Conservation (phyloP, 345 rosid species). For the Eucalyptus pumila region DNA sequence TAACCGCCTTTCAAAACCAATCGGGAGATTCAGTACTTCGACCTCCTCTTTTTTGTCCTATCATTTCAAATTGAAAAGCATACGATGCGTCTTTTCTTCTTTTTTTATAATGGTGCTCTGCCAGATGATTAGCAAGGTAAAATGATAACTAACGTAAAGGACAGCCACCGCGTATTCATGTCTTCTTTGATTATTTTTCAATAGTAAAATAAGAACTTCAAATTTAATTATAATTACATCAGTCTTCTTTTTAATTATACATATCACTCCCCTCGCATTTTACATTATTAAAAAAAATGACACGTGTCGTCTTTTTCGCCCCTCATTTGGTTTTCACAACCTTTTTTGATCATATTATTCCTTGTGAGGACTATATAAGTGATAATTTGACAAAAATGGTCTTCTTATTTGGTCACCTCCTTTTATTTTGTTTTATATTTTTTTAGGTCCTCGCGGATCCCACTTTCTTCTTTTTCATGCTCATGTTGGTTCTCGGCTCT, state of each 20-base stretch:
- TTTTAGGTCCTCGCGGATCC: too few relatives aligned
- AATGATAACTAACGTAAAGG: background rate
- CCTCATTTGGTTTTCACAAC: rapidly evolving
- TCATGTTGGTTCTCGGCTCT: rapidly evolving
- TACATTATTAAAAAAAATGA: too few relatives aligned
- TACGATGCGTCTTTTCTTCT: background rate
- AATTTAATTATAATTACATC: too few relatives aligned
- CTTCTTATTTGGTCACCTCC: too few relatives aligned
- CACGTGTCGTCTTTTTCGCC: rapidly evolving
- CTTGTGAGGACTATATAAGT: too few relatives aligned
- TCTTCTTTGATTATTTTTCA: background rate
- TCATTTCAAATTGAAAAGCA: background rate
- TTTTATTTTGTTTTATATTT: too few relatives aligned
- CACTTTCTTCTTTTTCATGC: too few relatives aligned
- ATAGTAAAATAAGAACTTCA: too few relatives aligned
- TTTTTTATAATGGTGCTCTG: background rate
- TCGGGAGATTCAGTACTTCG: rapidly evolving
- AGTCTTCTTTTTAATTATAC: too few relatives aligned
- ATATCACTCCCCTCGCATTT: rapidly evolving
- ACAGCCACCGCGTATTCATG: rapidly evolving
- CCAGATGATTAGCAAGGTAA: background rate
- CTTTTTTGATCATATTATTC: rapidly evolving
- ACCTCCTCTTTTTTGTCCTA: too few relatives aligned
- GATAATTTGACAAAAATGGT: too few relatives aligned
- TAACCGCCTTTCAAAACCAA: background rate